Evolutionary conservation across 2,329 filamentous ascomycete genomes (phyloP), one percentile per base, ranked within the genome.

Genomic region (Fusarium beomiforme): DNA sequence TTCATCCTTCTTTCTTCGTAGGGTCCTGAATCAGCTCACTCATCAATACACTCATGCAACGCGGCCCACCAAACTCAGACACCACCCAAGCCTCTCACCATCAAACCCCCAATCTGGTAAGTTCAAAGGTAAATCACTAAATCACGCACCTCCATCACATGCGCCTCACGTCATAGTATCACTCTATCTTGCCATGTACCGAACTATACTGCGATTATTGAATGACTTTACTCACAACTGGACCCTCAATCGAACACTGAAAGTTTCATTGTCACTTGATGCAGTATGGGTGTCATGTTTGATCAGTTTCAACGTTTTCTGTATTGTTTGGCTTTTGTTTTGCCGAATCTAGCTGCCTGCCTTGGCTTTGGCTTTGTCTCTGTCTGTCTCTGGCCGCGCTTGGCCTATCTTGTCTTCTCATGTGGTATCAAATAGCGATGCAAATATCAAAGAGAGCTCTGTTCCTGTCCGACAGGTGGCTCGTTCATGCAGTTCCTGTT

Each of bases 361-460:
- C 33, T 58, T 58, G 26, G 44, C 53, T 47, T 43, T 47, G 53
- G 47, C 47, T 51, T 51, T 39, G 47, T 51, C 33, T 51, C 41
- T 64, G 42, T 51, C 39, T 39, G 47, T 51, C 33, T 51, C 41
- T 64, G 42, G 64, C 64, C 64, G 62, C 62, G 62, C 64, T 54
- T 67, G 64, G 53, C 59, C 49, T 56, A 17, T 56, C 58, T 61
- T 57, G 64, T 61, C 70, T 58, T 67, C 55, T 71, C 59, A 49
- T 73, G 71, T 76, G 74, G 74, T 76, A 76, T 76, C 74, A 75
- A 76, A 75, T 65, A 57, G 26, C 61, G 68, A 75, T 54, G 69
- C 64, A 69, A 70, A 71, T 68, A 67, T 73, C 64, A 76, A 71
- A 70, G 50, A 67, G 72, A 73, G 72, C 74, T 69, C 62, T 51